Base-by-base conservation (phyloP, 495 filamentous ascomycete genomes). In the Penicillium mononematosum region DNA sequence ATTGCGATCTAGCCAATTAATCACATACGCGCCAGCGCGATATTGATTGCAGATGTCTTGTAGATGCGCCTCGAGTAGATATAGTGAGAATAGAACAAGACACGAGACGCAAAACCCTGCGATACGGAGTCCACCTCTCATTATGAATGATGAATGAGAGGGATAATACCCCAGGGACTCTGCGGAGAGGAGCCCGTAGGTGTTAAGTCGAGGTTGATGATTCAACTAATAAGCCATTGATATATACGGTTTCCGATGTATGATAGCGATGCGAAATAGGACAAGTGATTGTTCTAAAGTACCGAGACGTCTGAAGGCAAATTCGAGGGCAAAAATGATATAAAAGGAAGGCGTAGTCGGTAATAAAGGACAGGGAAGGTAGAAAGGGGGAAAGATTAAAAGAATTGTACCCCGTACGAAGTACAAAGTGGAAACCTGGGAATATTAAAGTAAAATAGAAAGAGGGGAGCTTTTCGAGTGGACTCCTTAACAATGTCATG, bases 11-110 rank as follows among this genome's bases (percentile, higher is more conserved):
- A 77, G 50, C 60, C 71, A 77, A 36, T 69, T 61, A 12, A 62
- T 54, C 52, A 80, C 50, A 53, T 80, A 81, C 60, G 68, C 61
- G 50, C 73, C 73, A 24, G 77, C 74, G 62, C 70, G 67, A 59
- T 79, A 78, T 50, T 78, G 78, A 53, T 74, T 69, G 59, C 64
- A 75, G 20, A 78, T 44, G 25, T 80, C 75, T 47, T 69, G 62
- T 8, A 78, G 61, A 50, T 75, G 67, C 14, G 61, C 54, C 43
- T 74, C 71, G 24, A 79, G 38, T 20, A 78, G 57, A 14, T 71
- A 74, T n/a, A 76, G 53, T 1, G 70, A 60, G 41, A 73, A 62
- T 20, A 74, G 25, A 16, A 76, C 49, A 2, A 78, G 20, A 7
- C 71, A n/a, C 0, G 55, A 54, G 11, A 64, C 59, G 51, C 68